A percentile compares a stretch with the other conserved stretches of the same genome.
These are phyloP conservation scores for Crucihimalaya himalaica DNA, from an alignment of 345 rosid species.

Conservation along the genomic window DNA sequence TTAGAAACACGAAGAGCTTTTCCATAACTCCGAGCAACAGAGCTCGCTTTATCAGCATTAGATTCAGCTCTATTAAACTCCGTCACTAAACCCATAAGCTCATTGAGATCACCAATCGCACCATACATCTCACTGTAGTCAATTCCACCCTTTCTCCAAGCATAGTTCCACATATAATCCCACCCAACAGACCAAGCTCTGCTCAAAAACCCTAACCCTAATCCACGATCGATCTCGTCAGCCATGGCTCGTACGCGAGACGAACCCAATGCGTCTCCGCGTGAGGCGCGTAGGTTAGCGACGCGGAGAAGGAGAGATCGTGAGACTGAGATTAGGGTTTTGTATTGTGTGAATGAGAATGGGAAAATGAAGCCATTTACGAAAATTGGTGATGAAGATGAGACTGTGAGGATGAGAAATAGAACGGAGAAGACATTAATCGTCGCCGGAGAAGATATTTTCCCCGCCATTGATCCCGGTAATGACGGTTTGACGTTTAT, in stretches of 20 bases:
- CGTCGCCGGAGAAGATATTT: slow-evolving; percentile 24
- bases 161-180: slow-evolving; percentile 79
- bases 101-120: slow-evolving; percentile 62
- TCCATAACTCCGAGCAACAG: slow-evolving; percentile 55
- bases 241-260: slow-evolving; percentile 58
- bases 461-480: slow-evolving; percentile 42
- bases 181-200: slow-evolving; percentile 68
- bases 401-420: slow-evolving; percentile 24
- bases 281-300: slow-evolving; percentile 65
- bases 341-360: slow-evolving; percentile 47
- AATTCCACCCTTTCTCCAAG: slow-evolving; percentile 61
- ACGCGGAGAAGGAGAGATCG: slow-evolving; percentile 75
- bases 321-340: slow-evolving; percentile 56
- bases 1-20: slow-evolving; percentile 52
- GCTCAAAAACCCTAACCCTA: slow-evolving; percentile 49
- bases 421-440: slow-evolving; percentile 38
- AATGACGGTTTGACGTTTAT: slow-evolving; percentile 32
- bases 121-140: slow-evolving; percentile 50
- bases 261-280: slow-evolving; percentile 67
- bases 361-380: slow-evolving; percentile 41
- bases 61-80: slow-evolving; percentile 55
- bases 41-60: slow-evolving; percentile 51
- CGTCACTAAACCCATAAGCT: slow-evolving; percentile 48
- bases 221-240: slow-evolving; percentile 51
- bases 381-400: slow-evolving; percentile 37